Conservation (phyloP, 495 filamentous ascomycete species). For the Penicillium atrosanguineum region DNA sequence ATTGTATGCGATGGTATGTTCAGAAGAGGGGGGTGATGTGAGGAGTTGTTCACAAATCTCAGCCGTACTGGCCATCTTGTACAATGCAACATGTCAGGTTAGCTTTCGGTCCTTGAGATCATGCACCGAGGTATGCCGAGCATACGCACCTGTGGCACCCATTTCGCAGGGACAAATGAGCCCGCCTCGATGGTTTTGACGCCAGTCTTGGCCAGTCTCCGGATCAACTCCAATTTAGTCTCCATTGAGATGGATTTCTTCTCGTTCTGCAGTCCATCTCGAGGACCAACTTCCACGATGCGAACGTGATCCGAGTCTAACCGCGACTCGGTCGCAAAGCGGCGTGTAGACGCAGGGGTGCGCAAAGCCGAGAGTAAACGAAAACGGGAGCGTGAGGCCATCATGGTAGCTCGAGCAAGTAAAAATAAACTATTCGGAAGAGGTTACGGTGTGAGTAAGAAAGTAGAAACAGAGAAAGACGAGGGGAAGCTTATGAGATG, state of each 20-base stretch:
- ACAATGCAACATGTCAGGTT: background rate
- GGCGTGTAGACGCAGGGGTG: conserved; percentile 24
- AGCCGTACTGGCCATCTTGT: conserved; percentile 86
- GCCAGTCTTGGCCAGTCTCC: conserved; percentile 78
- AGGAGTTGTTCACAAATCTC: conserved; percentile 78
- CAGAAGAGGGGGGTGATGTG: conserved; percentile 53
- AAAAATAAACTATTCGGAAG: background rate
- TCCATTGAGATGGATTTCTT: conserved; percentile 74
- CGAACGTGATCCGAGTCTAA: conserved; percentile 53
- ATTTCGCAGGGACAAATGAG: conserved; percentile 94
- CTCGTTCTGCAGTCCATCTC: conserved; percentile 96
- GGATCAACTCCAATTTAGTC: conserved; percentile 84
- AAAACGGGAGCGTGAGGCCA: conserved; percentile 22
- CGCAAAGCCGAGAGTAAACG: conserved; percentile 35
- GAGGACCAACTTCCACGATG: conserved; percentile 89
- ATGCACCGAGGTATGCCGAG: conserved; percentile 2
- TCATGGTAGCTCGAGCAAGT: conserved; percentile 7
- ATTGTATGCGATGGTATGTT: conserved; percentile 75
- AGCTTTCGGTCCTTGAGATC: conserved; percentile 6
- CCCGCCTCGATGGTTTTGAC: conserved; percentile 89
- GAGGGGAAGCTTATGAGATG: conserved; percentile 14
- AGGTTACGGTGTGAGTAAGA: conserved; percentile 2
- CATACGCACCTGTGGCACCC: conserved; percentile 88
- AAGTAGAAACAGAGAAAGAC: background rate
- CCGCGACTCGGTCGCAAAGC: conserved; percentile 46